Base-by-base conservation (phyloP, 2,329 filamentous ascomycete genomes). In the Dactylellina parvicollis region DNA sequence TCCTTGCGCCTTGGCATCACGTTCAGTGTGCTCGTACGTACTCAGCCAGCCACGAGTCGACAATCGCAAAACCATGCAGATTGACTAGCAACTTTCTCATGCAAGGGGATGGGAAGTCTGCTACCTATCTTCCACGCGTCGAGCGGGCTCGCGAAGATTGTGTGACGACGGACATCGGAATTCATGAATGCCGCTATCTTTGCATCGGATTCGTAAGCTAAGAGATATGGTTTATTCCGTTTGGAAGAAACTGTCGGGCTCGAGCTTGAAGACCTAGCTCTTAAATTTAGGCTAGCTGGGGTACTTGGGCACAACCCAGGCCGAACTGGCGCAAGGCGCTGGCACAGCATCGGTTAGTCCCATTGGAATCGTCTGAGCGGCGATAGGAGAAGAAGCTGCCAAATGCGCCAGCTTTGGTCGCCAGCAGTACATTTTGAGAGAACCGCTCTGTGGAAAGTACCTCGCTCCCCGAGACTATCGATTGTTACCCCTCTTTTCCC, bases 401-500 rank as follows among this genome's bases (percentile, higher is more conserved):
- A 56, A 28, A 9, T 26, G 30, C 18, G 14, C 26, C 12, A n/a
- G 47, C 26, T 52, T 18, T 52, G 47, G 3, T 9, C 8, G 4
- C 38, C 14, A 46, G n/a, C 7, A 9, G 4, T 9, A 20, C 5
- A 22, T 10, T 10, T 34, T 34, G 36, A 42, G 52, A 56, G n/a
- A 56, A 16, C 32, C 52, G 1, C 52, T 24, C 42, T 40, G 4
- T 22, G 34, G 5, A 28, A 32, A 38, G 46, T 55, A 69, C 40
- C 12, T 12, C 12, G 18, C 40, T 8, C 9, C 38, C 18, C 14
- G 26, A 38, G 22, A 24, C 10, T 32, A 38, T 10, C 49, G 30
- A 8, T 28, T 40, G 30, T 36, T 66, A 66, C 69, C 69, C 69
- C 69, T 73, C 69, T 73, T 73, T 73, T 46, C 26, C 20, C 24